These are phyloP conservation scores for Brachypodium distachyon DNA, from an alignment of 202 grass and related monocot genomes.

Conservation along the genomic window DNA sequence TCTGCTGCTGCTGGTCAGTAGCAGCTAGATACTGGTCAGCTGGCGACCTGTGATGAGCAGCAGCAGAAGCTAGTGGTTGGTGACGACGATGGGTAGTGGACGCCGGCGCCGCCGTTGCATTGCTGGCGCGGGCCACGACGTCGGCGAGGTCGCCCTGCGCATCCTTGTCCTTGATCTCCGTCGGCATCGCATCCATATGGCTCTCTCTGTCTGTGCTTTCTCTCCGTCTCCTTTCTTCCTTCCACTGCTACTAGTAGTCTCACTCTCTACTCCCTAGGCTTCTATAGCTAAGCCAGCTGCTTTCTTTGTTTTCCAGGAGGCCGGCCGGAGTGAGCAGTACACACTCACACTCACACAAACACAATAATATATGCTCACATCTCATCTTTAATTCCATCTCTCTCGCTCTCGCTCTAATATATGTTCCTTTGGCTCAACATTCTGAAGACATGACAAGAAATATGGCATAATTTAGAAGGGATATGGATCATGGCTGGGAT, in stretches of 20 bases:
- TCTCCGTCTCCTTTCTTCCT: neutral
- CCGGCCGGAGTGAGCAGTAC: neutral
- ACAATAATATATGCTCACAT: neutral
- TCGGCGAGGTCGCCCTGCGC: constrained; percentile 52
- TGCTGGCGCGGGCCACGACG: constrained; percentile 26
- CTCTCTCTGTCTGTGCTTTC: neutral
- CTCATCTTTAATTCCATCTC: too few relatives aligned
- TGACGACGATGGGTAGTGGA: neutral
- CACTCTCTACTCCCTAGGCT: too few relatives aligned
- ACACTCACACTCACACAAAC: neutral
- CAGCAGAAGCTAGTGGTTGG: neutral
- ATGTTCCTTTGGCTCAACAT: too few relatives aligned
- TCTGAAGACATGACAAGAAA: too few relatives aligned
- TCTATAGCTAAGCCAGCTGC: neutral
- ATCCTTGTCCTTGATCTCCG: too few relatives aligned
- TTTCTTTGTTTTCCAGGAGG: too few relatives aligned
- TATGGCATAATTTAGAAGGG: neutral
- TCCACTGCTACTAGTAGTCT: too few relatives aligned
- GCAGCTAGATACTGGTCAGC: too few relatives aligned
- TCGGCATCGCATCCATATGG: constrained; percentile 30
- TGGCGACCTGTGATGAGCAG: neutral
- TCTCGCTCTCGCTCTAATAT: neutral
- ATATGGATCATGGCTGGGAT: neutral
- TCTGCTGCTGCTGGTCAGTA: neutral
- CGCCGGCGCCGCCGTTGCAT: neutral